phyloP scores from a whole-genome alignment of 2,329 filamentous ascomycete genomes.

The Lecanicillium sp. region DNA sequence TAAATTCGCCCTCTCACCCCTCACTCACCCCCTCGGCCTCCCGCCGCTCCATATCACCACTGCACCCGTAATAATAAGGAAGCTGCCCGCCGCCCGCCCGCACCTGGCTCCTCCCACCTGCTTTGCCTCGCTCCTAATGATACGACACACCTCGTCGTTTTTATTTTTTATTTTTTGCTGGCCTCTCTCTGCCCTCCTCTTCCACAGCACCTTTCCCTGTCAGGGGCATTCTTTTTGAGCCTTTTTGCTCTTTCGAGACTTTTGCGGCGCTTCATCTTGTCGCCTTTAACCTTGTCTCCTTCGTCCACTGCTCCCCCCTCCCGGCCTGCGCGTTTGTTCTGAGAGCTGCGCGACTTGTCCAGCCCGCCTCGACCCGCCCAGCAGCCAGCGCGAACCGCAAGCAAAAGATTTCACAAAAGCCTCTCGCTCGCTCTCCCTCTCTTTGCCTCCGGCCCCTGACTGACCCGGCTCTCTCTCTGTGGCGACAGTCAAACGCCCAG shows the following conservation, averaged over 20 bases:
- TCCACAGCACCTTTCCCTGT: slow-evolving; percentile 1
- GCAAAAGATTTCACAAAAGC: not conserved
- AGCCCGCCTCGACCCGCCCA: not conserved
- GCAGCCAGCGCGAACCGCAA: slow-evolving; percentile 1
- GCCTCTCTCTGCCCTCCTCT: not conserved
- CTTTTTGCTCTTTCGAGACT: not conserved
- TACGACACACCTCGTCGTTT: slow-evolving; percentile 4
- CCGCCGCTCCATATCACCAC: too few species aligned
- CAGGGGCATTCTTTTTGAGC: not conserved
- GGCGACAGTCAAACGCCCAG: slow-evolving; percentile 11
- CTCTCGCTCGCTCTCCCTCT: slow-evolving; percentile 1
- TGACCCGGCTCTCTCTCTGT: slow-evolving; percentile 10
- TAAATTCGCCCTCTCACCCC: too few species aligned
- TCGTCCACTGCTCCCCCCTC: not conserved
- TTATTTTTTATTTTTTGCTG: not conserved
- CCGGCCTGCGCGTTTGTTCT: not conserved
- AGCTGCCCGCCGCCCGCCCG: too few species aligned
- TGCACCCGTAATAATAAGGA: too few species aligned
- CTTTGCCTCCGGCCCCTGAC: slow-evolving; percentile 1
- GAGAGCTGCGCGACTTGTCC: not conserved
- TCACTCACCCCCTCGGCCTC: too few species aligned
- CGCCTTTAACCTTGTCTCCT: not conserved
- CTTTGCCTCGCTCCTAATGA: slow-evolving; percentile 3
- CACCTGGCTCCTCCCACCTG: too few species aligned
- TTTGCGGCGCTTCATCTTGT: not conserved